Base-by-base conservation (phyloP, 2,329 filamentous ascomycete species). In the Cytospora piceicola region DNA sequence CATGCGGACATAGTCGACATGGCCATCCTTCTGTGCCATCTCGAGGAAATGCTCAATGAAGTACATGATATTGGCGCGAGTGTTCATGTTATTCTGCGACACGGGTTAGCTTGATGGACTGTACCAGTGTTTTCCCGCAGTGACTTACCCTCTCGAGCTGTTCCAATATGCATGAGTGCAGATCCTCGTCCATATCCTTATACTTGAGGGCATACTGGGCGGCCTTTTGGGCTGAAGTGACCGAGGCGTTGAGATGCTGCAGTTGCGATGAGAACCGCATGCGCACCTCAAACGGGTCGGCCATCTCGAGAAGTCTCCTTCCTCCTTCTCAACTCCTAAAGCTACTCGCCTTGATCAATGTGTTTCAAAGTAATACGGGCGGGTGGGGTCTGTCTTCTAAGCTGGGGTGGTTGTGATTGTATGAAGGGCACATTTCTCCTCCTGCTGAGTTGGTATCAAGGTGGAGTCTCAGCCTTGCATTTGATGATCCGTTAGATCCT, bases 61-160 rank as follows among this genome's bases (percentile, higher is more conserved):
- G 79, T 96, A 99, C 91, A 99, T 96, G 77, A 99, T 98, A 76
- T 99, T 99, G 66, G 95, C 96, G 67, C 94, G 86, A 60, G 90
- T 96, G 78, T 99, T 99, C 91, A 99, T 96, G 71, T 92, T 94
- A 71, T 92, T 96, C 86, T 94, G 71, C 20, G 63, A 62, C 3
- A 60, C 65, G 29, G 57, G 54, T 71, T 61, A 71, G 68, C 12
- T n/a, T 53, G 3, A 14, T 53, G 9, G 49, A 30, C 66, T 58
- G 15, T 27, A 58, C 32, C 39, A 58, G 7, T 7, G 3, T 15
- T 20, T 39, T 11, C 7, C 4, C 12, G 46, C 1, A 11, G 34
- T 29, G 32, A 36, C 82, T 70, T 76, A 93, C 92, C 73, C 88
- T 86, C 77, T 98, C 94, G 34, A 99, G 84, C 77, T 98, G 94